These are phyloP conservation scores for Dimargaris xerosporica DNA, from an alignment of 192 early-diverging fungal species.

Conservation along the genomic window DNA sequence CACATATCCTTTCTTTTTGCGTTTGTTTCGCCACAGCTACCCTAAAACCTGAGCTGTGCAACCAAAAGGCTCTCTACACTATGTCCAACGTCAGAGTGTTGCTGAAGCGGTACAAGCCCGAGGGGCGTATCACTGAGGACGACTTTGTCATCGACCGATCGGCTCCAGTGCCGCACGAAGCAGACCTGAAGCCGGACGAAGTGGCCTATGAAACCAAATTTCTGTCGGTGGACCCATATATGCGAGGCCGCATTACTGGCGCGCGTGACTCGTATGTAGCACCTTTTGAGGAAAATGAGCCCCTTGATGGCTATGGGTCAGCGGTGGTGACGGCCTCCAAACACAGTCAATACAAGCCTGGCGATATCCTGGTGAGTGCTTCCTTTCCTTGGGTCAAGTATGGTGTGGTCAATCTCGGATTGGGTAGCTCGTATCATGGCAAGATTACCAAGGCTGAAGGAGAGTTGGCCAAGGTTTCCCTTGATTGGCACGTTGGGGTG, in stretches of 20 bases:
- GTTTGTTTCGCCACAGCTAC: too few relatives aligned
- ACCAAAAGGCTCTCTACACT: too few relatives aligned
- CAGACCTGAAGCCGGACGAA: not conserved
- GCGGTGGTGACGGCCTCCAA: conserved; percentile 47
- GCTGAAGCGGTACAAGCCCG: too few relatives aligned
- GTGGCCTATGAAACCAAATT: conserved; percentile 38
- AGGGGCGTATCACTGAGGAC: too few relatives aligned
- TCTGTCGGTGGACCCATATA: conserved; percentile 62
- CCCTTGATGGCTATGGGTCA: conserved; percentile 41
- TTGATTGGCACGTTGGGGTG: conserved; percentile 41
- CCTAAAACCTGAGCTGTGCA: too few relatives aligned
- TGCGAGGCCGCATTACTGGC: conserved; percentile 47
- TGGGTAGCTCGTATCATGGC: conserved; percentile 13
- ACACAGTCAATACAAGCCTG: conserved; percentile 34
- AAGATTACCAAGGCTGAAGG: conserved; percentile 23
- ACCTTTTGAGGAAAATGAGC: conserved; percentile 38
- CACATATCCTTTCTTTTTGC: too few relatives aligned
- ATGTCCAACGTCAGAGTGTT: too few relatives aligned
- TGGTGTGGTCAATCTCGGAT: conserved; percentile 23
- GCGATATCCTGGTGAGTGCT: conserved; percentile 46
- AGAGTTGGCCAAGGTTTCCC: conserved; percentile 26
- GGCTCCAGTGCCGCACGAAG: not conserved
- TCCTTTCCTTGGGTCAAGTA: conserved; percentile 40
- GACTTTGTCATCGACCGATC: too few relatives aligned
- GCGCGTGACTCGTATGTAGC: conserved; percentile 25